Percentiles rank a stretch among this genome's conserved stretches.
Evolutionary conservation across 106 monocot genomes (phyloP).

Genomic region (Allium sativum): DNA sequence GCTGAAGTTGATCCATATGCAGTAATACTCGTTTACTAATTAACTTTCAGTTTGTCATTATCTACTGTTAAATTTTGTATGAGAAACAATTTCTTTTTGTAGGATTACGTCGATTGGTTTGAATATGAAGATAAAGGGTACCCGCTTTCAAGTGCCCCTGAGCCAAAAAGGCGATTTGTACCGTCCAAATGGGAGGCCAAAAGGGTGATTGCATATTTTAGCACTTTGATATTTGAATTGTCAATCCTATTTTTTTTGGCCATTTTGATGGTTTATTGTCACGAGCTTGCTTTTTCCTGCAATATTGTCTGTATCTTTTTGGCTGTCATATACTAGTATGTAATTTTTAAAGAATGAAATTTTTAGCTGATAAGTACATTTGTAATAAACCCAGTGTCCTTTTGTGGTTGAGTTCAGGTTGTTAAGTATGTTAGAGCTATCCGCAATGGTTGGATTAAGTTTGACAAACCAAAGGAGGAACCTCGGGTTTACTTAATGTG

Average conservation of each 20-base stretch:
- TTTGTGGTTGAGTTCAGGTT: conserved; percentile 32
- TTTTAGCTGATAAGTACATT: background rate
- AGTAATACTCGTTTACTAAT: conserved; percentile 24
- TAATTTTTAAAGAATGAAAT: background rate
- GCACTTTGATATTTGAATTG: background rate
- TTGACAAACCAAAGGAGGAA: conserved; percentile 85
- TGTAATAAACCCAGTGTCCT: background rate
- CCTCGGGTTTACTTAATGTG: conserved; percentile 55
- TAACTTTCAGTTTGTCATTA: background rate
- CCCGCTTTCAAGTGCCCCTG: conserved; percentile 93
- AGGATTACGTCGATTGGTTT: conserved; percentile 98
- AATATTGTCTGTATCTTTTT: background rate
- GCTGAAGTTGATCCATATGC: conserved; percentile 77
- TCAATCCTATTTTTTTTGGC: background rate
- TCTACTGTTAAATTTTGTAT: background rate
- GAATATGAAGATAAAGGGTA: conserved; percentile 78
- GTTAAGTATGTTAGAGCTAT: conserved; percentile 84
- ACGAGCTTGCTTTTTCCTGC: too few species aligned
- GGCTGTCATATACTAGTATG: background rate
- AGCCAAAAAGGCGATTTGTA: conserved; percentile 93
- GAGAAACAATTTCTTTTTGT: conserved; percentile 5
- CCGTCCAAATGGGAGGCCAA: conserved; percentile 97
- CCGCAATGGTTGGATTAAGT: conserved; percentile 82
- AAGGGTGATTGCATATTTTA: conserved; percentile 31
- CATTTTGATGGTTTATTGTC: too few species aligned